phyloP scores from a whole-genome alignment of 768 basidiomycete species.

The Lentinula aciculospora region DNA sequence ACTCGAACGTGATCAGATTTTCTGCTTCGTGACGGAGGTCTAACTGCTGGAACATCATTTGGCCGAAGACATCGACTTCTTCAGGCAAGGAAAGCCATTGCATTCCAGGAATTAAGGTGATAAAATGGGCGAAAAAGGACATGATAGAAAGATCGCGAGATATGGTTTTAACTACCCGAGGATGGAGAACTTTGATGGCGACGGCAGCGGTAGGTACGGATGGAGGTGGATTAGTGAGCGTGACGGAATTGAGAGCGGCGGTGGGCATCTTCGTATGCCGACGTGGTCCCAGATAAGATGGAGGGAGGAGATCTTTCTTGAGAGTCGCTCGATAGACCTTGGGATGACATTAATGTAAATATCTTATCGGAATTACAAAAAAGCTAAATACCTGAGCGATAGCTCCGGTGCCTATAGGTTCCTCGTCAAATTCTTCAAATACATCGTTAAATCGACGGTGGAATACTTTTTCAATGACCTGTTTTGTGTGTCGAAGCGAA shows the following conservation, averaged over 20 bases:
- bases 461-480: constrained; percentile 80
- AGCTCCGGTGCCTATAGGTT: constrained; percentile 96
- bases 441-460: constrained; percentile 79
- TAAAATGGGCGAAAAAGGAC: constrained; percentile 78
- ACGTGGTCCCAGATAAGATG: constrained; percentile 76
- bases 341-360: background rate
- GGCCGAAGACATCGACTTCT: constrained; percentile 91
- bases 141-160: constrained; percentile 91
- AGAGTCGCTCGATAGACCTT: constrained; percentile 89
- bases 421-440: constrained; percentile 83
- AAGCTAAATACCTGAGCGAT: constrained; percentile 73
- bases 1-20: constrained; percentile 80
- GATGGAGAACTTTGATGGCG: constrained; percentile 95
- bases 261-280: constrained; percentile 45
- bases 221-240: constrained; percentile 61
- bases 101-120: constrained; percentile 86
- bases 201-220: constrained; percentile 81
- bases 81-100: constrained; percentile 95
- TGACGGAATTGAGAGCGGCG: constrained; percentile 41
- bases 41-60: constrained; percentile 94
- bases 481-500: constrained; percentile 70
- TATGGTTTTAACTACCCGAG: constrained; percentile 76
- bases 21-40: constrained; percentile 88
- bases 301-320: constrained; percentile 78
- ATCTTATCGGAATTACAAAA: too few relatives aligned